Percentiles rank a stretch among this genome's conserved stretches.
Conservation (phyloP, 2,329 filamentous ascomycete species). For the Uncinocarpus reesii region DNA sequence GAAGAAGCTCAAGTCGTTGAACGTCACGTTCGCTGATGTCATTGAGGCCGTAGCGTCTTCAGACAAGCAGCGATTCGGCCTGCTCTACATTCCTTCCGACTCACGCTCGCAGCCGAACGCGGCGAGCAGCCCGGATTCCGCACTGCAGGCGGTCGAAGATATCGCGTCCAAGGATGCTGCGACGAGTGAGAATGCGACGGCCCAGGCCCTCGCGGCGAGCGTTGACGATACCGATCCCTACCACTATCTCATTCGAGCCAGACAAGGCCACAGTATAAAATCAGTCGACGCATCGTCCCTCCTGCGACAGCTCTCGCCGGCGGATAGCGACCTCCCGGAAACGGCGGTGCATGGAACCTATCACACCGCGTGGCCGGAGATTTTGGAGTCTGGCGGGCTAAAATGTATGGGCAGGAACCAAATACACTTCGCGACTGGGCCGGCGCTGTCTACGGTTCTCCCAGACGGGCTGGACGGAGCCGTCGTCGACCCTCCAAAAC, state of each 20-base stretch:
- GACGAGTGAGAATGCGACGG: conserved; percentile 23
- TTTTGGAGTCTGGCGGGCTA: conserved; percentile 66
- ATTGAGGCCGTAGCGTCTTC: conserved; percentile 58
- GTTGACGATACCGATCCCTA: conserved; percentile 42
- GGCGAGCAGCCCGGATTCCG: background rate
- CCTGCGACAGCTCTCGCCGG: conserved; percentile 56
- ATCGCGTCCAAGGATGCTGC: conserved; percentile 18
- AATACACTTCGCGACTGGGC: conserved; percentile 74
- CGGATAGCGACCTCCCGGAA: conserved; percentile 46
- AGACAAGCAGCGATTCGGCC: conserved; percentile 82
- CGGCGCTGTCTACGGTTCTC: conserved; percentile 42
- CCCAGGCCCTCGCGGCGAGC: conserved; percentile 30
- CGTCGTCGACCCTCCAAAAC: conserved; percentile 14
- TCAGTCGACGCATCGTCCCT: conserved; percentile 58
- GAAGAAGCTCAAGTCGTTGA: conserved; percentile 54
- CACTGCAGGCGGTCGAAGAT: conserved; percentile 14
- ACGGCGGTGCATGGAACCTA: conserved; percentile 82
- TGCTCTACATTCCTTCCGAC: conserved; percentile 46
- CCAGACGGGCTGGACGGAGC: conserved; percentile 19
- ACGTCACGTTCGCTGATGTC: conserved; percentile 67
- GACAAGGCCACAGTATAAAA: conserved; percentile 84
- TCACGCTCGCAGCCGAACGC: background rate
- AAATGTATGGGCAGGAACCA: conserved; percentile 75
- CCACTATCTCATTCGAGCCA: conserved; percentile 81
- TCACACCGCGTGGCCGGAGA: conserved; percentile 64